Base-by-base conservation (phyloP, 2,329 filamentous ascomycete species). In the Beauveria pseudobassiana region DNA sequence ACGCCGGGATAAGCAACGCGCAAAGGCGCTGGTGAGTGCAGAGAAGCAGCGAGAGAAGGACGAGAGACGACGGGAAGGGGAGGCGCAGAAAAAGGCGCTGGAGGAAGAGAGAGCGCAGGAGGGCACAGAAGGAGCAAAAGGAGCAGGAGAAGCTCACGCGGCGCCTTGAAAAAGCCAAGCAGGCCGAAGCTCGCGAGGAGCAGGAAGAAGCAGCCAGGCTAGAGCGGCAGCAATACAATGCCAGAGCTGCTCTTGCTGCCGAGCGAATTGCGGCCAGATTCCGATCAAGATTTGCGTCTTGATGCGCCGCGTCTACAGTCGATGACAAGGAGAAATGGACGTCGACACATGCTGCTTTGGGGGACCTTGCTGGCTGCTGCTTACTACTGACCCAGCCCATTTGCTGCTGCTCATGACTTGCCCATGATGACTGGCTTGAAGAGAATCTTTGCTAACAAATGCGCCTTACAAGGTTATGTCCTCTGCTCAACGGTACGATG, bases 401-500 rank as follows among this genome's bases (percentile, higher is more conserved):
- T 55, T 61, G 57, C 62, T 52, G 38, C 48, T 55, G 42, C 42
- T 22, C 7, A 51, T 52, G 24, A 18, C 16, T 63, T 67, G 71
- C 65, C 71, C 67, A 66, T 64, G 54, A 14, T 66, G 67, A 65
- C 20, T 60, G 22, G 52, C 34, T 50, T 18, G 22, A 50, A 48
- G 59, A 38, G 48, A 55, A 60, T 57, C 22, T 59, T 54, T 65
- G 68, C 72, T 74, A 69, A 73, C 68, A 58, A 52, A 63, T 59
- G 9, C 9, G 64, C 62, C 26, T 63, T 63, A 61, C 72, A 81
- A 91, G 87, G 74, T 83, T 93, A 69, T 96, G 91, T 73, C 91
- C 91, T 53, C 80, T 95, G 73, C 87, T 96, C 64, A 96, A 96
- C 72, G 91, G 91, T 58, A 90, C 89, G 38, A 89, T 89, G 78